Evolutionary conservation across 2,329 filamentous ascomycete species (phyloP).

Genomic region (Diplocarpon mali): DNA sequence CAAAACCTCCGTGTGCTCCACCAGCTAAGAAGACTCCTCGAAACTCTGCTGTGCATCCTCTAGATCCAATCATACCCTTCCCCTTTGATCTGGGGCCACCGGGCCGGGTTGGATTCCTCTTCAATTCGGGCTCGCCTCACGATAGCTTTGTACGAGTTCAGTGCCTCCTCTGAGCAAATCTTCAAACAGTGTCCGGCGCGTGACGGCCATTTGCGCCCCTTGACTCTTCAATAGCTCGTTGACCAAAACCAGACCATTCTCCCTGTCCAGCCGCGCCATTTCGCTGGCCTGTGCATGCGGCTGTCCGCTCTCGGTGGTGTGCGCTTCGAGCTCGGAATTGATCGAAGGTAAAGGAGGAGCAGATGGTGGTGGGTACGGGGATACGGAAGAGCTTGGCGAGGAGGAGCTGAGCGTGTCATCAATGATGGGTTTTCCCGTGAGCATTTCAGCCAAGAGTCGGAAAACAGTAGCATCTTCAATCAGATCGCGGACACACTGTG

Average conservation of each 20-base stretch:
- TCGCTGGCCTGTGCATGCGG: constrained; percentile 27
- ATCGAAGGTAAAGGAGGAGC: neutral
- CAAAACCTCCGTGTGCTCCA: neutral
- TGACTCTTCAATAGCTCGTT: constrained; percentile 41
- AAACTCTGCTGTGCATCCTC: constrained; percentile 12
- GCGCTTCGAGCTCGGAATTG: constrained; percentile 5
- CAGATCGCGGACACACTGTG: constrained; percentile 33
- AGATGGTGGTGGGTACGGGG: neutral
- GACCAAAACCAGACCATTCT: constrained; percentile 50
- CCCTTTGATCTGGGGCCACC: constrained; percentile 3
- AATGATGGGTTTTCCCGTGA: constrained; percentile 35
- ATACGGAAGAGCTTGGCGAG: constrained; percentile 1
- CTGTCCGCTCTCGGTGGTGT: constrained; percentile 11
- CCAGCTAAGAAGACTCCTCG: constrained; percentile 6
- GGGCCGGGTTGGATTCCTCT: neutral
- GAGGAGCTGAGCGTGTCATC: constrained; percentile 10
- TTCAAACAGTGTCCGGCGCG: constrained; percentile 34
- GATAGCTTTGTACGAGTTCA: constrained; percentile 19
- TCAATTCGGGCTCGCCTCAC: constrained; percentile 10
- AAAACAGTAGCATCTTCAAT: constrained; percentile 35
- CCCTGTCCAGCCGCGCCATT: constrained; percentile 43
- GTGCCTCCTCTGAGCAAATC: constrained; percentile 40
- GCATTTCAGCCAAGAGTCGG: constrained; percentile 34
- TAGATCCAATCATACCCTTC: constrained; percentile 7
- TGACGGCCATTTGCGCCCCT: constrained; percentile 31